phyloP scores from a whole-genome alignment of 257 asterid species.

The Solanum gandarillasii region DNA sequence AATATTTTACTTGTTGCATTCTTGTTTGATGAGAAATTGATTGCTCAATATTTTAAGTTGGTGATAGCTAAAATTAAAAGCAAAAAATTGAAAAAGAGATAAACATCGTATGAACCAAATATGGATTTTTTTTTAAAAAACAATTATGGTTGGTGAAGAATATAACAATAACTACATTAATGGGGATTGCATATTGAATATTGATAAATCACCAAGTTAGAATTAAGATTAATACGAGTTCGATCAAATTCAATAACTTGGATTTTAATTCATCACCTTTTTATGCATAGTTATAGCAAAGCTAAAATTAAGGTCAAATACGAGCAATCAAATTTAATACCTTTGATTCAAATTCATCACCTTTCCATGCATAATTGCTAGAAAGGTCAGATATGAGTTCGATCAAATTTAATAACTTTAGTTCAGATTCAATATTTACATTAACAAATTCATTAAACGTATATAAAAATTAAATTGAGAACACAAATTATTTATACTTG shows the following conservation, averaged over 20 bases:
- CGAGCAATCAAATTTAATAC: not conserved
- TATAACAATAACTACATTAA: not conserved
- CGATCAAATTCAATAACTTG: not conserved
- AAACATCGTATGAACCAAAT: not conserved
- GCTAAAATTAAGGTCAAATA: not conserved
- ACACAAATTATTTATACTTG: not conserved
- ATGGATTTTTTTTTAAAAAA: not conserved
- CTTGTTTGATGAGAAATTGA: not conserved
- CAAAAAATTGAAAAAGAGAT: not conserved
- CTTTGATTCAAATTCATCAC: not conserved
- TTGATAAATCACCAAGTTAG: not conserved
- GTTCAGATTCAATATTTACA: not conserved
- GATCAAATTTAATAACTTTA: not conserved
- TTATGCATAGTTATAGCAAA: not conserved
- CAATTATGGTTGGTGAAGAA: not conserved
- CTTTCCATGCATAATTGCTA: not conserved
- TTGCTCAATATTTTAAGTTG: not conserved
- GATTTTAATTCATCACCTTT: not conserved
- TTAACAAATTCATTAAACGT: not conserved
- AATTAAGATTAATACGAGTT: not conserved
- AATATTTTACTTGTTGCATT: not conserved
- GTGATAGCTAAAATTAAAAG: not conserved
- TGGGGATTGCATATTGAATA: not conserved
- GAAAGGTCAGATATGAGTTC: not conserved
- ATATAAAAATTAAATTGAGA: not conserved